phyloP scores from a whole-genome alignment of 768 basidiomycete species.

The Phylloporus arenicola region DNA sequence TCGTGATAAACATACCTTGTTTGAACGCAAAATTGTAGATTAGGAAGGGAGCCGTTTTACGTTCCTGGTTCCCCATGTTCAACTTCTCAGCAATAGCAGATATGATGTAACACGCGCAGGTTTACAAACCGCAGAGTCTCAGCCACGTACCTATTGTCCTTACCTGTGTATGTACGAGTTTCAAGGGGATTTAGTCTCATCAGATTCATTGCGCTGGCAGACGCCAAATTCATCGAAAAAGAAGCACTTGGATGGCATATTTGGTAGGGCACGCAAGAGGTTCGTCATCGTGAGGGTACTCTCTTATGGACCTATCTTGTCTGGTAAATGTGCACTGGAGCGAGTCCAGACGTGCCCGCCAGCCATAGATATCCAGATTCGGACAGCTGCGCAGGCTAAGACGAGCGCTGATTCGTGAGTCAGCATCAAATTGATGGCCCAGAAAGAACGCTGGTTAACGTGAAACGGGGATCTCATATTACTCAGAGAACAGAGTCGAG shows the following conservation, averaged over 20 bases:
- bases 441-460: not conserved
- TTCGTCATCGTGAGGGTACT: too few relatives aligned
- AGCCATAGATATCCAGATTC: not conserved
- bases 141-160: not conserved
- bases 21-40: not conserved
- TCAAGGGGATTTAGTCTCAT: not conserved
- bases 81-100: not conserved
- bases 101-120: not conserved
- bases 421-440: not conserved
- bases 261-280: not conserved
- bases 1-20: not conserved
- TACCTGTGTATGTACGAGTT: not conserved
- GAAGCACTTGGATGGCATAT: not conserved
- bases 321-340: too few relatives aligned
- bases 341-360: not conserved
- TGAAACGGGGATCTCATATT: not conserved
- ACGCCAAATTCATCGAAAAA: not conserved
- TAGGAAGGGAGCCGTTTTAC: not conserved
- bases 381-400: not conserved
- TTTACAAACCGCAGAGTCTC: not conserved
- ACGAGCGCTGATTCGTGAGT: not conserved
- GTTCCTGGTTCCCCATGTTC: not conserved
- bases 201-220: too few relatives aligned
- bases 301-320: too few relatives aligned
- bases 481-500: not conserved